A percentile compares a stretch with the other conserved stretches of the same genome.
phyloP scores from a whole-genome alignment of 805 yeast genomes.

The Pichia heedii region DNA sequence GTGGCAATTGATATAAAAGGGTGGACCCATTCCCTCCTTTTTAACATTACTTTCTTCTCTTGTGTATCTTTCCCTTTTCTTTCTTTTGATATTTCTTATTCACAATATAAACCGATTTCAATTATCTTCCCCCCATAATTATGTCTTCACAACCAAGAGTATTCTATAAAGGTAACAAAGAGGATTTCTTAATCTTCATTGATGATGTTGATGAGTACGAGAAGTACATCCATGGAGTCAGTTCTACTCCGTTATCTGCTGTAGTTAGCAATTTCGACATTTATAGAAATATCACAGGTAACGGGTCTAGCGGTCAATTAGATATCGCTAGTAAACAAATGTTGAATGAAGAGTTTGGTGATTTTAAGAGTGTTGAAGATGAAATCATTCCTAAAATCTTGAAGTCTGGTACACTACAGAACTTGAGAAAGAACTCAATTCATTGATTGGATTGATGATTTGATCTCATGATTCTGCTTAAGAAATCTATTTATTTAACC shows the following conservation, averaged over 20 bases:
- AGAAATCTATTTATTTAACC: too few relatives aligned
- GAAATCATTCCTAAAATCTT: constrained; percentile 48
- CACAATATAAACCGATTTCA: too few relatives aligned
- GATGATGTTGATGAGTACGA: constrained; percentile 43
- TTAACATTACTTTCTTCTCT: too few relatives aligned
- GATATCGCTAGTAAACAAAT: constrained; percentile 65
- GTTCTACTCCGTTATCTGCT: constrained; percentile 49
- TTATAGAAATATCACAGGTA: constrained; percentile 49
- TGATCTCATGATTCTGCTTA: too few relatives aligned
- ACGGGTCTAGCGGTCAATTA: constrained; percentile 62
- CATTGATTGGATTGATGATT: neutral
- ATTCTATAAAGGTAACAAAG: constrained; percentile 54
- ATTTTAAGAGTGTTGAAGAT: constrained; percentile 39
- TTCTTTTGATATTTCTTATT: too few relatives aligned
- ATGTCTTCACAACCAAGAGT: constrained; percentile 33
- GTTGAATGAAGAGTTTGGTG: constrained; percentile 61
- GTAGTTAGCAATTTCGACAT: constrained; percentile 58
- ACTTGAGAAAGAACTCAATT: constrained; percentile 7
- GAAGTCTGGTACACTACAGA: constrained; percentile 47
- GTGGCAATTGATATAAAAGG: too few relatives aligned
- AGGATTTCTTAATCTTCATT: constrained; percentile 59
- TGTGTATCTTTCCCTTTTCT: too few relatives aligned
- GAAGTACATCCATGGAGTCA: constrained; percentile 40
- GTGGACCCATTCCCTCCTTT: too few relatives aligned
- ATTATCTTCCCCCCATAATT: too few relatives aligned